Conservation (phyloP, 164 flowering plant genomes). For the Tinospora cordifolia region DNA sequence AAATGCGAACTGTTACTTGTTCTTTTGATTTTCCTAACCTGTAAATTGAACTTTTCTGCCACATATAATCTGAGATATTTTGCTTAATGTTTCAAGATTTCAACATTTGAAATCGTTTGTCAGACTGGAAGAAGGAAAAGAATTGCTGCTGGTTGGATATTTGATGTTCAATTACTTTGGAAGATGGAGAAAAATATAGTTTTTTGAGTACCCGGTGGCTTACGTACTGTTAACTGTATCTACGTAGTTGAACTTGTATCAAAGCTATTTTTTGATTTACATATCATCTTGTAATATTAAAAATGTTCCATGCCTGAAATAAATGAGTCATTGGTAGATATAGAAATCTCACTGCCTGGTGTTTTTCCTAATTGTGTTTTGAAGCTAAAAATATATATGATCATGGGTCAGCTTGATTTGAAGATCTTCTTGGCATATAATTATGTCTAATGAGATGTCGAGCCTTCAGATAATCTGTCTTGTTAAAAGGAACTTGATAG, state of each 20-base stretch:
- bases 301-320: no score
- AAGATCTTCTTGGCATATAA: no score
- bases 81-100: neutral
- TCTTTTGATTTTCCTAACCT: neutral
- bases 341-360: no score
- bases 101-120: neutral
- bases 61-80: neutral
- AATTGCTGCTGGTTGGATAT: neutral
- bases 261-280: no score
- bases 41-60: neutral
- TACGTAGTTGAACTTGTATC: no score
- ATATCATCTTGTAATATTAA: no score
- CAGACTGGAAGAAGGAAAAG: neutral
- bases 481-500: neutral
- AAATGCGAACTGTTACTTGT: neutral
- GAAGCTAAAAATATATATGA: no score
- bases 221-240: neutral
- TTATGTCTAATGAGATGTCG: no score
- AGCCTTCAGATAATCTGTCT: no score
- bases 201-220: neutral
- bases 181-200: neutral
- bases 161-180: neutral
- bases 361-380: no score
- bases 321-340: no score
- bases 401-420: no score